Evolutionary conservation across 148 eudicot species (phyloP), one percentile per base, ranked within the genome.

Genomic region (Selenicereus undatus): DNA sequence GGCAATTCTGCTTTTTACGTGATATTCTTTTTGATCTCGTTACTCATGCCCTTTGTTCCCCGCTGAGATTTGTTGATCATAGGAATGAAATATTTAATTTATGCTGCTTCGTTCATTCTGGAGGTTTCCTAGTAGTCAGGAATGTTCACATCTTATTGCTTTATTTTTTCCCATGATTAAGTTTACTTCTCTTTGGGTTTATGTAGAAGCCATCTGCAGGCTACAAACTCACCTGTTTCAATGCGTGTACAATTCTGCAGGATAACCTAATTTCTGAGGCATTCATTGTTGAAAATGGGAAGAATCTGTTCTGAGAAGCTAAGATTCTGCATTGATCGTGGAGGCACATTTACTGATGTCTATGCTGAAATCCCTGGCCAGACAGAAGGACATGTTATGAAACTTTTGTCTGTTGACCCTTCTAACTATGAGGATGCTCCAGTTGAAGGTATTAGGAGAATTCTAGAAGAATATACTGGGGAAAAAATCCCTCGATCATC

Each of bases 341-440:
- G 99, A 32, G 99, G 99, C 73, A 93, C 98, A 70, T 96, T 93
- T 80, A 93, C 99, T 42, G 98, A 93, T 85, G 95, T 92, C 50
- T 96, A 93, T 81, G 98, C 99, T 74, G 99, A 96, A 85, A 88
- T 96, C 81, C 99, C 99, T 5, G 98, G 98, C 77, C 91, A 90
- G 74, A 75, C 93, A 7, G 98, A 91, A 81, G 98, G 98, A 8
- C 87, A 81, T 78, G 98, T 96, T 42, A 92, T 92, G 98, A 96
- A 96, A 86, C 88, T 96, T 32, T 81, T 96, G 78, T 96, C 99
- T 27, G 97, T 96, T 77, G 99, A 96, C 72, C 99, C 99, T 20
- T 90, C 97, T 50, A 96, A 96, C 88, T 96, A 96, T 32, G 99
- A 94, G 75, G 99, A 96, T 84, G 99, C 99, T 62, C 98, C 98